Evolutionary conservation across 768 basidiomycete genomes (phyloP).

Genomic region (Psilocybe cyanescens): DNA sequence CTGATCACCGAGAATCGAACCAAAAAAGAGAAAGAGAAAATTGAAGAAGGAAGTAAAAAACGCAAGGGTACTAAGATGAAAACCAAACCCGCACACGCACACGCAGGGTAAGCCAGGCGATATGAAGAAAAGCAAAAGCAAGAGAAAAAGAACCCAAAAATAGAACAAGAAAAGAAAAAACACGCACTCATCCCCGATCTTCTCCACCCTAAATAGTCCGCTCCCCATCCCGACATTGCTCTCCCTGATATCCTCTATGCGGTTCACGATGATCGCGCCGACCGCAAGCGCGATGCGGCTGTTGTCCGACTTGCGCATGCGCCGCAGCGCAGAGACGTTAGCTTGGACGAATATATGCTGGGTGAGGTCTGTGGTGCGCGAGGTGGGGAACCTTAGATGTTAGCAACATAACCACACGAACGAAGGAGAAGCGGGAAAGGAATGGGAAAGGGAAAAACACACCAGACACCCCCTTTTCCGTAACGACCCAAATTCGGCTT

Average conservation of each 20-base stretch:
- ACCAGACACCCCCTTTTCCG: slow-evolving; percentile 67
- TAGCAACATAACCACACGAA: neutral
- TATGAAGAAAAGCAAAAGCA: no score
- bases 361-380: slow-evolving; percentile 71
- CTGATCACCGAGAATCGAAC: no score
- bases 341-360: slow-evolving; percentile 89
- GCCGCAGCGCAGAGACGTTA: slow-evolving; percentile 88
- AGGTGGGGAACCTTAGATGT: no score
- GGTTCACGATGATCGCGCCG: slow-evolving; percentile 96
- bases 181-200: slow-evolving; percentile 91
- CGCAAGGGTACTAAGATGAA: no score
- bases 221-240: slow-evolving; percentile 91
- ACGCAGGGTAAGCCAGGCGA: no score
- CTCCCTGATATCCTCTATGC: slow-evolving; percentile 92
- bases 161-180: neutral
- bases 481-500: slow-evolving; percentile 59
- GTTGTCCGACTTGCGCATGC: slow-evolving; percentile 99
- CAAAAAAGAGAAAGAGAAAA: no score
- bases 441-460: slow-evolving; percentile 26
- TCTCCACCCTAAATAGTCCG: slow-evolving; percentile 94
- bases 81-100: no score
- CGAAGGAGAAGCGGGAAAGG: neutral
- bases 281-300: slow-evolving; percentile 96
- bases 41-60: no score
- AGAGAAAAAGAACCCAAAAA: no score